Conservation (phyloP, 768 basidiomycete species). For the Boletus subcaerulescens region DNA sequence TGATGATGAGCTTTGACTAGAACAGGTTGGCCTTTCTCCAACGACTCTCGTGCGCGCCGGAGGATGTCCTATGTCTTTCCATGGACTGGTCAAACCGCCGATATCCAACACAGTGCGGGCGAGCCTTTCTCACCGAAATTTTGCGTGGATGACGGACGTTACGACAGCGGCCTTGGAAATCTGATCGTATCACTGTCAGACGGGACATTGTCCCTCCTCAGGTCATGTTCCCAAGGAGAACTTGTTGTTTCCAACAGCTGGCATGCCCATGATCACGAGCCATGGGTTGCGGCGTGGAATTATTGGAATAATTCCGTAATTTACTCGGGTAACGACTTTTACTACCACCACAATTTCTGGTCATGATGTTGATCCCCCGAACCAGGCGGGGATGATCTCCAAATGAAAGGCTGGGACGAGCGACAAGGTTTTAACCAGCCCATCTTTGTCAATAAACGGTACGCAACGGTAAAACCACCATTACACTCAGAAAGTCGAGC, state of each 20-base stretch:
- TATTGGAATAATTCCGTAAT: constrained; percentile 78
- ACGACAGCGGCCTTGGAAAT: constrained; percentile 46
- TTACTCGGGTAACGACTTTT: constrained; percentile 67
- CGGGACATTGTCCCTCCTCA: constrained; percentile 66
- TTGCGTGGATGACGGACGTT: background rate
- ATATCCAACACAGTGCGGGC: constrained; percentile 42
- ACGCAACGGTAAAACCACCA: constrained; percentile 1
- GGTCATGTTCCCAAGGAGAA: constrained; percentile 42
- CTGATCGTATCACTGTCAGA: constrained; percentile 82
- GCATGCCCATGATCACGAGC: constrained; percentile 90
- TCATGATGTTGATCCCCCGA: background rate
- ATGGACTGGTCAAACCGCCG: constrained; percentile 89
- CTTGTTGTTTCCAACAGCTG: constrained; percentile 56
- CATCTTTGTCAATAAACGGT: constrained; percentile 73
- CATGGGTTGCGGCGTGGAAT: constrained; percentile 92
- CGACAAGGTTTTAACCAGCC: constrained; percentile 60
- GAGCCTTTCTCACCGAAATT: constrained; percentile 1
- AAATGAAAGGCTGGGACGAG: constrained; percentile 88
- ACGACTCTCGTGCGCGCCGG: constrained; percentile 45
- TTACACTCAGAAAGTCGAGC: background rate
- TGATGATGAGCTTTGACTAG: constrained; percentile 29
- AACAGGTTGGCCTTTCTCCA: constrained; percentile 38
- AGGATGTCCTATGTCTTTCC: constrained; percentile 77
- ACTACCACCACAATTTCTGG: background rate
- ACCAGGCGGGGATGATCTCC: constrained; percentile 89